Conservation (phyloP, 129 eudicot species). For the Tanacetum coccineum region DNA sequence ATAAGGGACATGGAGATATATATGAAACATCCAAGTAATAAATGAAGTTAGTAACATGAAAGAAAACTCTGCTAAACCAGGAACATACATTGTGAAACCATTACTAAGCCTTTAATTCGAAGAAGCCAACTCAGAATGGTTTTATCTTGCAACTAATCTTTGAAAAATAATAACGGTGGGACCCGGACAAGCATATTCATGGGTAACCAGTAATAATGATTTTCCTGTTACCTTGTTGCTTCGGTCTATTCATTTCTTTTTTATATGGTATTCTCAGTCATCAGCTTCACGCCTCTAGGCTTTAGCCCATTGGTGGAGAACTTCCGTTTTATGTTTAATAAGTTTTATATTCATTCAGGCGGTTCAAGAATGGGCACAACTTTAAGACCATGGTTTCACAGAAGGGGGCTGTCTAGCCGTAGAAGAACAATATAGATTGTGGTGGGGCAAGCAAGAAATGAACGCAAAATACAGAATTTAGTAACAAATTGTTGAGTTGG, state of each 20-base stretch:
- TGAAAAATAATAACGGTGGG: not conserved
- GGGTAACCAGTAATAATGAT: not conserved
- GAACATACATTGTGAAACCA: not conserved
- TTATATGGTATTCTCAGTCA: slow-evolving; percentile 6
- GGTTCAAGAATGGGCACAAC: slow-evolving; percentile 78
- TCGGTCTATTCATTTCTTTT: not conserved
- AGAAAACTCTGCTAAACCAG: slow-evolving; percentile 1
- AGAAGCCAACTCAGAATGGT: too few species aligned
- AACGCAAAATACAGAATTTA: slow-evolving; percentile 51
- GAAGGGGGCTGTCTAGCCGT: slow-evolving; percentile 89
- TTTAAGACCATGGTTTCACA: slow-evolving; percentile 82
- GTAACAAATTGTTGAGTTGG: slow-evolving; percentile 66
- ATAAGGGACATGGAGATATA: not conserved
- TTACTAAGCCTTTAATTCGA: too few species aligned
- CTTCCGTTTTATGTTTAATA: slow-evolving; percentile 3
- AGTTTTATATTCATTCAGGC: slow-evolving; percentile 38
- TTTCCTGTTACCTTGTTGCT: not conserved
- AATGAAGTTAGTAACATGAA: not conserved
- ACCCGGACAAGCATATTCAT: not conserved
- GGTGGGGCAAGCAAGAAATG: slow-evolving; percentile 96
- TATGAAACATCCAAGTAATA: too few species aligned
- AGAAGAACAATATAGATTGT: slow-evolving; percentile 75
- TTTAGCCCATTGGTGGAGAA: not conserved
- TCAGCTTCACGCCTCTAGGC: not conserved
- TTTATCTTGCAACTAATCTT: not conserved